Percentiles rank a stretch among this genome's conserved stretches.
Evolutionary conservation across 2,329 filamentous ascomycete genomes (phyloP).

Genomic region (Drechslera avenae): DNA sequence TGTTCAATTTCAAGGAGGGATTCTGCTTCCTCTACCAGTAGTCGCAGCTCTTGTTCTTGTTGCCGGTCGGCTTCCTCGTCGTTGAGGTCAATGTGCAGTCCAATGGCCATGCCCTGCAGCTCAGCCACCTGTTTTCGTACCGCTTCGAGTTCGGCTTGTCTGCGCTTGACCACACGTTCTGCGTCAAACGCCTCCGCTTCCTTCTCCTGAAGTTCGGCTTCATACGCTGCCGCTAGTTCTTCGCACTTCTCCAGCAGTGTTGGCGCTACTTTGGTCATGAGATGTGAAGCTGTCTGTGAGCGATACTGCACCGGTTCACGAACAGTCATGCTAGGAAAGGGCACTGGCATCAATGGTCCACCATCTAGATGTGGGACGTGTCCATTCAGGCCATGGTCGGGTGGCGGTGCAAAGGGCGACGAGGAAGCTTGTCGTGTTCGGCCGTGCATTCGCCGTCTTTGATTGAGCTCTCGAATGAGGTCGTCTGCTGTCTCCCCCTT

Average conservation of each 20-base stretch:
- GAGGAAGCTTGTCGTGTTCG: conserved; percentile 74
- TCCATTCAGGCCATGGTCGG: conserved; percentile 42
- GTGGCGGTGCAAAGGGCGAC: conserved; percentile 58
- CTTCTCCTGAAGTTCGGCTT: conserved; percentile 76
- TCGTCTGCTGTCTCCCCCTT: conserved; percentile 84
- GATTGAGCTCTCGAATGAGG: conserved; percentile 76
- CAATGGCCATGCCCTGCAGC: conserved; percentile 46
- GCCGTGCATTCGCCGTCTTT: conserved; percentile 63
- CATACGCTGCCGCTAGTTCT: conserved; percentile 60
- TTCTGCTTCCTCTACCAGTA: conserved; percentile 48
- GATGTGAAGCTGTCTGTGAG: conserved; percentile 58
- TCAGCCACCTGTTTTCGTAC: conserved; percentile 65
- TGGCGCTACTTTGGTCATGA: conserved; percentile 67
- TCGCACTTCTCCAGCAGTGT: conserved; percentile 56
- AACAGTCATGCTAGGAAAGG: conserved; percentile 29
- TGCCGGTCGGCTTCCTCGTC: conserved; percentile 46
- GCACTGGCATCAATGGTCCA: conserved; percentile 31
- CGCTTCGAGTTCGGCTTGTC: conserved; percentile 68
- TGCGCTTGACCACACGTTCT: conserved; percentile 59
- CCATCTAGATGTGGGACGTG: conserved; percentile 27
- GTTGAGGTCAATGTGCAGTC: conserved; percentile 36
- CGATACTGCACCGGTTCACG: conserved; percentile 44
- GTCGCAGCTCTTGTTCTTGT: conserved; percentile 48
- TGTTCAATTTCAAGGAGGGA: conserved; percentile 54
- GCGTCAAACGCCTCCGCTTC: conserved; percentile 58